phyloP scores from a whole-genome alignment of 2,329 filamentous ascomycete species.

The Hysterium pulicare region DNA sequence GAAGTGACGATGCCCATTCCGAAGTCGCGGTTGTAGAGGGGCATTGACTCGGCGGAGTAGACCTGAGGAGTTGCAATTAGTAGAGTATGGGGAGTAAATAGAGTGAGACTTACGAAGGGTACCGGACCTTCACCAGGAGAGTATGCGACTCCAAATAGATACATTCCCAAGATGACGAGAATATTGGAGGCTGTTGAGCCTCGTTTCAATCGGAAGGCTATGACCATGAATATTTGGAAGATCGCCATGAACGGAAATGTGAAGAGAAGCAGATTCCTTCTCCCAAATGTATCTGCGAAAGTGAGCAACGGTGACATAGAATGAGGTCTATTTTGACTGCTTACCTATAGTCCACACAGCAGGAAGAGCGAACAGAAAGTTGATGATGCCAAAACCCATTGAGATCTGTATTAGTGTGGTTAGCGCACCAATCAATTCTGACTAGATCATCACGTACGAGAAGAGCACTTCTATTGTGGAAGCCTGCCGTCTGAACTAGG shows the following conservation, averaged over 20 bases:
- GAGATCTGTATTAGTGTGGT: constrained; percentile 19
- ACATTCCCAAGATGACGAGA: constrained; percentile 17
- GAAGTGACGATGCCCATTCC: constrained; percentile 18
- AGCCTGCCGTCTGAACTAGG: constrained; percentile 33
- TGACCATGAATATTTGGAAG: constrained; percentile 49
- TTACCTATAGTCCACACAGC: constrained; percentile 42
- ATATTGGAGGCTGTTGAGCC: constrained; percentile 20
- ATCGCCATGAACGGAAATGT: constrained; percentile 49
- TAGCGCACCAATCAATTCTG: not conserved
- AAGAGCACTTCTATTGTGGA: constrained; percentile 34
- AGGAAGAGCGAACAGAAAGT: constrained; percentile 46
- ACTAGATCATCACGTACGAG: constrained; percentile 16
- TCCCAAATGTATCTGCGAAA: constrained; percentile 36
- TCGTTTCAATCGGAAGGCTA: constrained; percentile 36
- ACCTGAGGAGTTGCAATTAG: constrained; percentile 1
- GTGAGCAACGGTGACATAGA: not conserved
- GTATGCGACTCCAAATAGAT: constrained; percentile 15
- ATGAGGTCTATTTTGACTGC: not conserved
- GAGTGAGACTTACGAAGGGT: constrained; percentile 12
- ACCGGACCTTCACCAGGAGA: constrained; percentile 30
- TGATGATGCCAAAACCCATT: constrained; percentile 45
- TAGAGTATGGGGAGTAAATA: not conserved
- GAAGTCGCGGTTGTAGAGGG: constrained; percentile 20
- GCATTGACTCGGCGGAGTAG: constrained; percentile 10
- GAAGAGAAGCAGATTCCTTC: constrained; percentile 42